phyloP scores from a whole-genome alignment of 1,139 yeast genomes.

The Hanseniaspora uvarum region DNA sequence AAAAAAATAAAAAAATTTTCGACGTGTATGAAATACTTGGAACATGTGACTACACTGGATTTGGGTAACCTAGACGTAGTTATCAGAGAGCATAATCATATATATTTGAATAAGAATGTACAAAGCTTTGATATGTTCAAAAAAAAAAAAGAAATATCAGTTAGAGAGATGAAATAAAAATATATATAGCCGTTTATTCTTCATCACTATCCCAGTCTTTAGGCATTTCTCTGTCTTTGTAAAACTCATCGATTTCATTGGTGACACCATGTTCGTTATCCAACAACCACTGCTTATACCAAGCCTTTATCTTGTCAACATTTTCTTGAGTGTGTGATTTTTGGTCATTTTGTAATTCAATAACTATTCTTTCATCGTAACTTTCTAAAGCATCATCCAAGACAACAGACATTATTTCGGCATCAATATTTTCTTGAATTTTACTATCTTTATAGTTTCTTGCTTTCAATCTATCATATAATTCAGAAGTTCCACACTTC shows the following conservation, averaged over 20 bases:
- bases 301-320: slow-evolving; percentile 58
- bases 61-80: background rate
- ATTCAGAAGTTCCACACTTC: slow-evolving; percentile 58
- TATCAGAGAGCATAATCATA: background rate
- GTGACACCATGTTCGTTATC: slow-evolving; percentile 39
- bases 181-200: slow-evolving; percentile 5
- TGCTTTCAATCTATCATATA: slow-evolving; percentile 64
- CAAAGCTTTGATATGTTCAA: too few relatives aligned
- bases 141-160: too few relatives aligned
- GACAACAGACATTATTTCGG: slow-evolving; percentile 92
- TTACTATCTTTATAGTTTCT: slow-evolving; percentile 71
- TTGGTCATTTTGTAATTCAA: slow-evolving; percentile 61
- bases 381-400: slow-evolving; percentile 77
- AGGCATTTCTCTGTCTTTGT: slow-evolving; percentile 17
- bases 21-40: background rate
- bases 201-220: slow-evolving; percentile 20
- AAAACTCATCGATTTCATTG: slow-evolving; percentile 28
- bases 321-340: slow-evolving; percentile 72
- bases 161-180: background rate
- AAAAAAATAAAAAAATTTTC: background rate
- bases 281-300: slow-evolving; percentile 65
- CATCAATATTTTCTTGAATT: slow-evolving; percentile 84
- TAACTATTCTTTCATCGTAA: slow-evolving; percentile 69
- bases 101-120: too few relatives aligned
- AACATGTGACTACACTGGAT: background rate